Conservation (phyloP, 148 eudicot species). For the Amaranthus palmeri region DNA sequence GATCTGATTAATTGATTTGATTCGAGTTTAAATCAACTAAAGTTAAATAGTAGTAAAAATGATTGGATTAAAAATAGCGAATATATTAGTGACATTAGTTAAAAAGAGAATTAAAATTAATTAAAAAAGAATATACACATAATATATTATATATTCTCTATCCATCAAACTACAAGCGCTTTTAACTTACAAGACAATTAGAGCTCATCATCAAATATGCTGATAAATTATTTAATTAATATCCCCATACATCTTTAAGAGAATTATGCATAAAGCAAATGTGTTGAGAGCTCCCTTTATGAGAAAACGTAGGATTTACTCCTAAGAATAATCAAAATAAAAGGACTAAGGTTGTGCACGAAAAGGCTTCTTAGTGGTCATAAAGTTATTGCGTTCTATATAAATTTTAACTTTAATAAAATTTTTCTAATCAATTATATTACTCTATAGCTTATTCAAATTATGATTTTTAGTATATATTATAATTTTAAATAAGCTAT, state of each 20-base stretch:
- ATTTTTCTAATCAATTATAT: not conserved
- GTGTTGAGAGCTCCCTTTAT: not conserved
- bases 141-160: too few relatives aligned
- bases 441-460: not conserved
- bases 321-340: slow-evolving; percentile 7
- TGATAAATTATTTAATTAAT: not conserved
- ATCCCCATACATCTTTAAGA: not conserved
- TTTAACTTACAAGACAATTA: too few relatives aligned
- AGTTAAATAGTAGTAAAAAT: too few relatives aligned
- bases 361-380: slow-evolving; percentile 19
- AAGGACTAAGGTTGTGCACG: slow-evolving; percentile 1
- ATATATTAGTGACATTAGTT: too few relatives aligned
- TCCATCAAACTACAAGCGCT: too few relatives aligned
- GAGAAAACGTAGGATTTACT: not conserved
- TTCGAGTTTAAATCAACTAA: too few relatives aligned
- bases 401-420: not conserved
- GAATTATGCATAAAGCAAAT: slow-evolving; percentile 5
- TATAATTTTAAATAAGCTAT: too few relatives aligned
- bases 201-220: not conserved
- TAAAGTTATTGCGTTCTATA: slow-evolving; percentile 14
- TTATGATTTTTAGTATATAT: too few relatives aligned
- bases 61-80: too few relatives aligned
- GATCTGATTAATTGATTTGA: too few relatives aligned
- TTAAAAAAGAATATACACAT: too few relatives aligned
- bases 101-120: too few relatives aligned